Evolutionary conservation across 1,284 basidiomycete genomes (phyloP).

Genomic region (Rhodotorula sp.): DNA sequence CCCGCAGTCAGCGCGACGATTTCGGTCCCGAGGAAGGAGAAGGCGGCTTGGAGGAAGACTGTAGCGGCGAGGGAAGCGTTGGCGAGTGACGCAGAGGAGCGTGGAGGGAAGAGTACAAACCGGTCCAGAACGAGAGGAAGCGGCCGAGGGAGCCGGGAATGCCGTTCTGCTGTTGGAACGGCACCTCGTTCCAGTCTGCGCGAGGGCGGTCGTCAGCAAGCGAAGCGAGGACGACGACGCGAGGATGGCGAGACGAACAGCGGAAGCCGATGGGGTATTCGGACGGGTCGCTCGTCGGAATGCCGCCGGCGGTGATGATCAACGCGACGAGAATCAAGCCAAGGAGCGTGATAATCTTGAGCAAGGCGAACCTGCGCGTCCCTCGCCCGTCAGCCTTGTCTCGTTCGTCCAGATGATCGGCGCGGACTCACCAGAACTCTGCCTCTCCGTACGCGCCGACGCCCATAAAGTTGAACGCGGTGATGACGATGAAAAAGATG

Average conservation of each 20-base stretch:
- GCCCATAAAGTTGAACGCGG: constrained; percentile 32
- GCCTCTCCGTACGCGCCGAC: constrained; percentile 33
- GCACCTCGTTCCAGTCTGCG: constrained; percentile 62
- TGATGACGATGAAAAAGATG: constrained; percentile 30
- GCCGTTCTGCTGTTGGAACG: constrained; percentile 51
- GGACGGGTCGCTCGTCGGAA: constrained; percentile 65
- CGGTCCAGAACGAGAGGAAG: constrained; percentile 48
- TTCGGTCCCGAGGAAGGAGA: constrained; percentile 71
- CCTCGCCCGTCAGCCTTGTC: not conserved
- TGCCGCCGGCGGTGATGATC: constrained; percentile 51
- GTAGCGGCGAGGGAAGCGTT: not conserved
- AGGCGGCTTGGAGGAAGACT: constrained; percentile 41
- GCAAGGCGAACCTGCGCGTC: constrained; percentile 22
- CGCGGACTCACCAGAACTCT: constrained; percentile 37
- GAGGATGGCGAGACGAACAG: constrained; percentile 56
- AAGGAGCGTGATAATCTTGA: constrained; percentile 34
- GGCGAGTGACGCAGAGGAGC: constrained; percentile 47
- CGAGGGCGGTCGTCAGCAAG: constrained; percentile 39
- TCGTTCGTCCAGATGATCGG: too few species aligned
- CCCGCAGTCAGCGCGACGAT: constrained; percentile 69
- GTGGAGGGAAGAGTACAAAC: not conserved
- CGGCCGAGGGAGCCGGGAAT: constrained; percentile 48
- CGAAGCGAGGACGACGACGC: constrained; percentile 58
- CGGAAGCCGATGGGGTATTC: constrained; percentile 37
- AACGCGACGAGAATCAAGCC: constrained; percentile 52